Base-by-base conservation (phyloP, 2,329 filamentous ascomycete genomes). In the Aspergillus sp. region DNA sequence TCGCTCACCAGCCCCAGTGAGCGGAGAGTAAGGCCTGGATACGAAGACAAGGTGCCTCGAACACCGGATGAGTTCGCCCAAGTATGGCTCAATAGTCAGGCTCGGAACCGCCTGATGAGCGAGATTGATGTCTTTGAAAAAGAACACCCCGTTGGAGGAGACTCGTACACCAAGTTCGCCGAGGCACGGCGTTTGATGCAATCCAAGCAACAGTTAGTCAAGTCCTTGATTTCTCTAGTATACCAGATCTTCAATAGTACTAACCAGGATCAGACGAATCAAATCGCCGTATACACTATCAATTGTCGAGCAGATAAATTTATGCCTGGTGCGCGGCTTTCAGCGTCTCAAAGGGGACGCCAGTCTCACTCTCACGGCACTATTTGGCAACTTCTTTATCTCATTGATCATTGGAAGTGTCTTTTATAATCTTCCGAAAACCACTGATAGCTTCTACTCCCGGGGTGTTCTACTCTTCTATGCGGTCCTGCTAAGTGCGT, bases 201-300 rank as follows among this genome's bases (percentile, higher is more conserved):
- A 45, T 58, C 70, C 5, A 67, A 64, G 42, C 40, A 53, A 9
- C 62, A 66, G 19, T 19, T 19, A 19, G 19, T 19, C 19, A 2
- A 19, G 19, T 19, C 19, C 19, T 19, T 19, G 19, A 4, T 19
- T 19, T 19, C 19, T 19, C 19, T 19, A 4, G 19, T 19, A 19
- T 4, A 19, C 19, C 19, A 19, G 19, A 2, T 19, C 2, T 19
- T 19, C 19, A 19, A 19, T 19, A 19, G 19, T 19, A 19, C 19
- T 19, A 19, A 19, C 19, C 19, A 19, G 19, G 4, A 19, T 19
- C 19, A 19, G 19, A 48, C 83, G 88, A 3, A 61, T 74, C 36
- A 80, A 81, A 62, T 93, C 88, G 1, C 88, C 90, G 0, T 95
- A 84, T 64, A 95, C 88, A 1, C 72, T 95, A 12, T 90, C 87